phyloP scores from a whole-genome alignment of 345 rosid genomes.

The Clarkia xantiana region DNA sequence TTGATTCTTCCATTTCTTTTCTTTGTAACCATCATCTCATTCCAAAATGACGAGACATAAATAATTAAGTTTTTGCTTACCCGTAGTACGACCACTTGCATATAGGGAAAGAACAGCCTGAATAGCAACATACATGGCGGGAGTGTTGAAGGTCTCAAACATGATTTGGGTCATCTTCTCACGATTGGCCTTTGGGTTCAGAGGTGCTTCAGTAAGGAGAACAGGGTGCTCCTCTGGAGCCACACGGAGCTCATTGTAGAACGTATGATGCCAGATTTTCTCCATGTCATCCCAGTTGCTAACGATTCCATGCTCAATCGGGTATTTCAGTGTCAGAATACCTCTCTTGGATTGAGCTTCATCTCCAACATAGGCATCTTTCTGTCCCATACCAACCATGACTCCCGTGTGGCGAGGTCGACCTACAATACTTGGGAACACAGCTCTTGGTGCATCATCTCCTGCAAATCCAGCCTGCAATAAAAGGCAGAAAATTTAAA shows the following conservation, averaged over 20 bases:
- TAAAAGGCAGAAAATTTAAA: neutral
- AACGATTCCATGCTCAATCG: slow-evolving; percentile 55
- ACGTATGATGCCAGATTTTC: slow-evolving; percentile 51
- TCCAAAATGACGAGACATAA: too few species aligned
- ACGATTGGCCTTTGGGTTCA: slow-evolving; percentile 65
- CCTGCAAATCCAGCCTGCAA: slow-evolving; percentile 54
- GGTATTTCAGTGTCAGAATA: slow-evolving; percentile 48
- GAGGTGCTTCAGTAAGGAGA: slow-evolving; percentile 68
- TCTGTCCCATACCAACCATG: slow-evolving; percentile 52
- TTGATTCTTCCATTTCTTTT: too few species aligned
- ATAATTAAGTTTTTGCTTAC: slow-evolving; percentile 14
- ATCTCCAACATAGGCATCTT: slow-evolving; percentile 61
- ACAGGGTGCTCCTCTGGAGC: slow-evolving; percentile 71
- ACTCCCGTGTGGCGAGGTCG: slow-evolving; percentile 49
- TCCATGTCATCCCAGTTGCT: slow-evolving; percentile 63
- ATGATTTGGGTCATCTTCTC: slow-evolving; percentile 63
- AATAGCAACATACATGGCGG: slow-evolving; percentile 49
- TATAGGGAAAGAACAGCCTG: slow-evolving; percentile 60
- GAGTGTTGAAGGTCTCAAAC: slow-evolving; percentile 49
- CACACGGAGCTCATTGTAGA: slow-evolving; percentile 58
- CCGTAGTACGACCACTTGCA: slow-evolving; percentile 71
- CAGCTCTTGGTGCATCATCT: slow-evolving; percentile 46
- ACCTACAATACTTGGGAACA: slow-evolving; percentile 43
- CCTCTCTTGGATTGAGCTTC: slow-evolving; percentile 66
- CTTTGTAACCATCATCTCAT: too few species aligned